Percentiles rank a stretch among this genome's conserved stretches.
Evolutionary conservation across 306 rosid genomes (phyloP).

Genomic region (Cyclanthera cordifolia): DNA sequence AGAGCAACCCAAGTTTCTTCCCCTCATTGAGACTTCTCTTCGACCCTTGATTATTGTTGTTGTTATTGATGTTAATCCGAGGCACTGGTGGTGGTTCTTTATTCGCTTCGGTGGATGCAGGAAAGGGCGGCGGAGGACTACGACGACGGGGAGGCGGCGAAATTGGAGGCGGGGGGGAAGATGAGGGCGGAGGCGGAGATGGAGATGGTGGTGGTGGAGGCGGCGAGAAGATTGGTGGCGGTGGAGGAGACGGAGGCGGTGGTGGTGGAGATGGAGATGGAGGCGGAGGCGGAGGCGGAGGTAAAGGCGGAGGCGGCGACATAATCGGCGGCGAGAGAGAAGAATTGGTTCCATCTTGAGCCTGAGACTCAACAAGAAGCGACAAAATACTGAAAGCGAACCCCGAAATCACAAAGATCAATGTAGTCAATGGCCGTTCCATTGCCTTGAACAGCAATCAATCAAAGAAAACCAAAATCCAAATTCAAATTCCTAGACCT

Average conservation of each 20-base stretch:
- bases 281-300: not conserved
- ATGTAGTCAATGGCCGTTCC: conserved; percentile 44
- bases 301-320: not conserved
- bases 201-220: not conserved
- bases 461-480: conserved; percentile 8
- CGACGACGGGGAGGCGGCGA: not conserved
- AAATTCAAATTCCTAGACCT: conserved; percentile 14
- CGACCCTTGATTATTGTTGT: not conserved
- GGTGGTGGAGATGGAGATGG: not conserved
- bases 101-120: too few species aligned
- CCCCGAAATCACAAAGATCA: conserved; percentile 34
- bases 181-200: not conserved
- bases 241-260: not conserved
- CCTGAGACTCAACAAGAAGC: conserved; percentile 32
- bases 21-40: conserved; percentile 40
- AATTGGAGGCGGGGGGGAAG: too few species aligned
- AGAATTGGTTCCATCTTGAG: not conserved
- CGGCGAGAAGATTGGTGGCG: not conserved
- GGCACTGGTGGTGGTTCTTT: not conserved
- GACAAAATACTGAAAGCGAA: conserved; percentile 30
- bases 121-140: not conserved
- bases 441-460: conserved; percentile 24
- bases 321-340: not conserved
- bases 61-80: not conserved
- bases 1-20: conserved; percentile 59